Evolutionary conservation across 2,329 filamentous ascomycete genomes (phyloP).

Genomic region (Metarhizium humberi): DNA sequence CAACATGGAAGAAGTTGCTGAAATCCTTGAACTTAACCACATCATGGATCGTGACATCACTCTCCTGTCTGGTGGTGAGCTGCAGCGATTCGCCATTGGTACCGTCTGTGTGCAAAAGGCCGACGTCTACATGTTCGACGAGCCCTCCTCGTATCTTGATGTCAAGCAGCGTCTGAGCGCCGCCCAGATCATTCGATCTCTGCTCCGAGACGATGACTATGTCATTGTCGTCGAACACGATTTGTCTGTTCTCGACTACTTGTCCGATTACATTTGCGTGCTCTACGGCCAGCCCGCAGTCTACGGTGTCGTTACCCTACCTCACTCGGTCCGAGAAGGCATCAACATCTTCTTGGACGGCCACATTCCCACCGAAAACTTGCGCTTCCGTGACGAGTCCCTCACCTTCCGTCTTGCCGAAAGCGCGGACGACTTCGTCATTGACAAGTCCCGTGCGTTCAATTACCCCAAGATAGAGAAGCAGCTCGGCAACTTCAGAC

Average conservation of each 20-base stretch:
- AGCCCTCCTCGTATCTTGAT: constrained; percentile 97
- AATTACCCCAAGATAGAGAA: constrained; percentile 86
- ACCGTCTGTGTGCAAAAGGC: constrained; percentile 92
- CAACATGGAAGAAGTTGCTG: constrained; percentile 73
- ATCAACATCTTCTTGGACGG: constrained; percentile 99
- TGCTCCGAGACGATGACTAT: constrained; percentile 83
- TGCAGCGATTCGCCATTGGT: constrained; percentile 95
- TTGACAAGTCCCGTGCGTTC: constrained; percentile 79
- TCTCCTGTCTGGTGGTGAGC: constrained; percentile 88
- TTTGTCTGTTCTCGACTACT: constrained; percentile 94
- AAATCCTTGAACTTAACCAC: constrained; percentile 77
- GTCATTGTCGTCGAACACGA: constrained; percentile 99
- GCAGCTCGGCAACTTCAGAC: constrained; percentile 79
- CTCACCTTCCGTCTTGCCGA: constrained; percentile 92
- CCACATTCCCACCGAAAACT: constrained; percentile 94
- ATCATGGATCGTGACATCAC: constrained; percentile 88
- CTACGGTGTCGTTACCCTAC: constrained; percentile 95
- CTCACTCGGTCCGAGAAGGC: constrained; percentile 92
- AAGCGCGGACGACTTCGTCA: constrained; percentile 76
- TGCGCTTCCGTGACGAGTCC: constrained; percentile 96
- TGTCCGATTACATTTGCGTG: constrained; percentile 96
- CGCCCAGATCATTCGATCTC: constrained; percentile 82
- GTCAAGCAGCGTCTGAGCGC: constrained; percentile 97
- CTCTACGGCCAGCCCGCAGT: constrained; percentile 92
- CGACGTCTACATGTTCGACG: constrained; percentile 99